A percentile compares a stretch with the other conserved stretches of the same genome.
phyloP scores from a whole-genome alignment of 2,329 filamentous ascomycete genomes.

The Penicillium crustosum region DNA sequence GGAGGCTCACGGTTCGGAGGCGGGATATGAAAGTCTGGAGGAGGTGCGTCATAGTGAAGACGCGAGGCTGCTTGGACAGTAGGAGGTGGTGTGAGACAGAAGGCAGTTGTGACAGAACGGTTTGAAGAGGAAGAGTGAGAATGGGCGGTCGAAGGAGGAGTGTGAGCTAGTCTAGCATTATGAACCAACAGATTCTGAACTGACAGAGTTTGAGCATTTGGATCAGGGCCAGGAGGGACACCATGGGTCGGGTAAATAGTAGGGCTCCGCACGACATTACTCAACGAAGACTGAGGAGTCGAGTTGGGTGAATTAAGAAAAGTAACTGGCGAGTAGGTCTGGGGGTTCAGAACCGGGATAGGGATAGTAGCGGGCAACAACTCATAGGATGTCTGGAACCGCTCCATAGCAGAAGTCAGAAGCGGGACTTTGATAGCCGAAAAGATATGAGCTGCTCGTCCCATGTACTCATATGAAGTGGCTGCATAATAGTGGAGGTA shows the following conservation, averaged over 20 bases:
- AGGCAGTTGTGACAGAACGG: background rate
- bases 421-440: constrained; percentile 44
- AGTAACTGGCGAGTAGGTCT: background rate
- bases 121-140: background rate
- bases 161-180: background rate
- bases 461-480: constrained; percentile 49
- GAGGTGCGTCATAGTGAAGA: background rate
- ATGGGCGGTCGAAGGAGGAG: background rate
- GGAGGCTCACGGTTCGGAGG: background rate
- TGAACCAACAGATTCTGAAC: background rate
- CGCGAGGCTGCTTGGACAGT: background rate
- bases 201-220: background rate
- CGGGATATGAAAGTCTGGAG: background rate
- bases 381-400: constrained; percentile 37
- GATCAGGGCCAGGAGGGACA: background rate
- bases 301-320: background rate
- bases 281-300: background rate
- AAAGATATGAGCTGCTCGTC: constrained; percentile 47
- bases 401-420: constrained; percentile 42
- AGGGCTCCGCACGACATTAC: background rate
- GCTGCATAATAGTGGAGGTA: constrained; percentile 51
- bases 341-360: background rate
- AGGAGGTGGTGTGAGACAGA: constrained; percentile 6
- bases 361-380: constrained; percentile 25
- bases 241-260: background rate